Evolutionary conservation across 2,329 filamentous ascomycete genomes (phyloP).

Genomic region (Geosmithia morbida): DNA sequence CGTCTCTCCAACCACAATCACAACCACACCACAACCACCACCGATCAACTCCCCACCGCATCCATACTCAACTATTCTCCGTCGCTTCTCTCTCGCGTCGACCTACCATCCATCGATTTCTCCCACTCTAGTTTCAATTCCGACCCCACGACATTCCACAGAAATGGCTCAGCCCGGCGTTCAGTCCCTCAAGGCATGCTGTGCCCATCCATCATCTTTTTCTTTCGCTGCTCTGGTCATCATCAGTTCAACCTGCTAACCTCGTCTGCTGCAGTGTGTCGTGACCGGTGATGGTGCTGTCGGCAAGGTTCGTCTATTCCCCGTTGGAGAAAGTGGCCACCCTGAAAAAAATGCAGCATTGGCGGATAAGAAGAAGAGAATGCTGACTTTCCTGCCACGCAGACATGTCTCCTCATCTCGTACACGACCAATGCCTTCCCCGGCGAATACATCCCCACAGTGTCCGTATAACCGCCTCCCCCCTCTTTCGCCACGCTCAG

Average conservation of each 20-base stretch:
- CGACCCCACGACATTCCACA: not conserved
- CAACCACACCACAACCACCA: not conserved
- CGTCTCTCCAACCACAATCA: not conserved
- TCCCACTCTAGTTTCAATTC: not conserved
- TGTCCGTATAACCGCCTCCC: slow-evolving; percentile 42
- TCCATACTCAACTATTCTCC: not conserved
- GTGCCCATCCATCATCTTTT: slow-evolving; percentile 2
- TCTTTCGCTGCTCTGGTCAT: not conserved
- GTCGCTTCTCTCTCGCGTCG: not conserved
- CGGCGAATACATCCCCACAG: slow-evolving; percentile 98
- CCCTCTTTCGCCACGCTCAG: not conserved
- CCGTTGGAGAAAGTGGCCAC: not conserved
- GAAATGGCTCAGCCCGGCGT: slow-evolving; percentile 72
- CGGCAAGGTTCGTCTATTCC: slow-evolving; percentile 56
- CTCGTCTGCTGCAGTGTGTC: slow-evolving; percentile 55
- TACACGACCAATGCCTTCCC: slow-evolving; percentile 99
- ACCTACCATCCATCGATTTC: not conserved
- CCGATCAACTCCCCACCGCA: not conserved
- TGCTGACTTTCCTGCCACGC: slow-evolving; percentile 24
- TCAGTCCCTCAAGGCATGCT: slow-evolving; percentile 76
- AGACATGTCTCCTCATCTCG: slow-evolving; percentile 98
- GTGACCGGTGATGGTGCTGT: slow-evolving; percentile 99
- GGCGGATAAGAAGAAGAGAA: not conserved
- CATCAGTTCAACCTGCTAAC: slow-evolving; percentile 10
- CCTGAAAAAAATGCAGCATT: not conserved